Evolutionary conservation across 2,329 filamentous ascomycete genomes (phyloP).

Genomic region (Sporothrix sp.): DNA sequence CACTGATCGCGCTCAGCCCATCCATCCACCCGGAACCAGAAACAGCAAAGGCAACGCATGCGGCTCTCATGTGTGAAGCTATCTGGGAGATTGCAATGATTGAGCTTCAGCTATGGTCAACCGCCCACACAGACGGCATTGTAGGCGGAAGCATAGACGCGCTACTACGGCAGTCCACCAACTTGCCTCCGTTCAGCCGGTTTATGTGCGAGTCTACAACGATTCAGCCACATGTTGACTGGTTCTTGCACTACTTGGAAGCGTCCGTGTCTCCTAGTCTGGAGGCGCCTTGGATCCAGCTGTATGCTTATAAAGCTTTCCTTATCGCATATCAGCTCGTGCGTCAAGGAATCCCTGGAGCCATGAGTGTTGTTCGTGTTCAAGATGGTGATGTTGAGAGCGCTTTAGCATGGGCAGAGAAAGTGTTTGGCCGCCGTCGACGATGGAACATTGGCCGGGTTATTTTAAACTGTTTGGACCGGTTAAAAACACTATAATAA

Average conservation of each 20-base stretch:
- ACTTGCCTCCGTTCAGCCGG: slow-evolving; percentile 24
- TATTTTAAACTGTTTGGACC: slow-evolving; percentile 25
- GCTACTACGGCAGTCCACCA: slow-evolving; percentile 25
- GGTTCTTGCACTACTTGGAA: slow-evolving; percentile 13
- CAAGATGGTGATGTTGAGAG: slow-evolving; percentile 24
- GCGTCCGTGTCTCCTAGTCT: slow-evolving; percentile 16
- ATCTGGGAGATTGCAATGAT: slow-evolving; percentile 35
- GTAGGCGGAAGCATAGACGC: slow-evolving; percentile 29
- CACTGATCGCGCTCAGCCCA: slow-evolving; percentile 26
- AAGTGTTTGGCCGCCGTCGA: slow-evolving; percentile 24
- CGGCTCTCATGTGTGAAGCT: slow-evolving; percentile 23
- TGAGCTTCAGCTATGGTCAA: slow-evolving; percentile 33
- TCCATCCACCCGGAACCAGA: slow-evolving; percentile 20
- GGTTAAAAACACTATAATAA: neutral
- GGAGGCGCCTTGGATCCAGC: slow-evolving; percentile 30
- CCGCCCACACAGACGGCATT: slow-evolving; percentile 30
- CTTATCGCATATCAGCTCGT: slow-evolving; percentile 32
- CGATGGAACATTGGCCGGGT: slow-evolving; percentile 26
- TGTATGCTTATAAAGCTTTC: slow-evolving; percentile 33
- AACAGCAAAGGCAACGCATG: neutral
- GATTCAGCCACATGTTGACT: slow-evolving; percentile 17
- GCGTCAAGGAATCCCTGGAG: slow-evolving; percentile 22
- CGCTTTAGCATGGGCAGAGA: slow-evolving; percentile 25
- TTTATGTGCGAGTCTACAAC: slow-evolving; percentile 25
- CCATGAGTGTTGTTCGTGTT: slow-evolving; percentile 16